Percentiles rank a stretch among this genome's conserved stretches.
Evolutionary conservation across 1,284 basidiomycete genomes (phyloP).

Genomic region (Porogramme epimiltina): DNA sequence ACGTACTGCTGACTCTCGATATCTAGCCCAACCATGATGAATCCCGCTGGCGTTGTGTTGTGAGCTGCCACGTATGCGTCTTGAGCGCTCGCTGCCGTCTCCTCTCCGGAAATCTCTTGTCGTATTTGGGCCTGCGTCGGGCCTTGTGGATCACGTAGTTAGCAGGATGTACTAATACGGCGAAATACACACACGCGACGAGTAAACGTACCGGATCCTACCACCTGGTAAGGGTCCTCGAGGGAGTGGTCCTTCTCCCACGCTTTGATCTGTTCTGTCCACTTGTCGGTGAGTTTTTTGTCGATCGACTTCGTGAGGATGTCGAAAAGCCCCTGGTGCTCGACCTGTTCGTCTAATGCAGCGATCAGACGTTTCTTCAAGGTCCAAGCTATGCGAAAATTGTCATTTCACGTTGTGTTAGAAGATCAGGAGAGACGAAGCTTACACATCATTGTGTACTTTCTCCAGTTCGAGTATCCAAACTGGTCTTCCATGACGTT

Average conservation of each 20-base stretch:
- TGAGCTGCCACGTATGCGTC: conserved; percentile 1
- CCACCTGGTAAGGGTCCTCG: conserved; percentile 5
- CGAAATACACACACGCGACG: background rate
- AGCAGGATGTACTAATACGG: background rate
- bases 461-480: conserved; percentile 31
- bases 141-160: background rate
- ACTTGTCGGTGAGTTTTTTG: background rate
- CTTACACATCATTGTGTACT: conserved; percentile 14
- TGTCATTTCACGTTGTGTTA: background rate
- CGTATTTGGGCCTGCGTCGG: conserved; percentile 5
- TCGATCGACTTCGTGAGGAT: background rate
- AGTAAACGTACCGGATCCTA: background rate
- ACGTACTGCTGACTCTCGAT: conserved; percentile 17
- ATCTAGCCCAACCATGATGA: conserved; percentile 14
- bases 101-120: background rate
- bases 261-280: background rate
- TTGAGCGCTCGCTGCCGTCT: background rate
- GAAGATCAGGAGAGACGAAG: background rate
- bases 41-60: conserved; percentile 1
- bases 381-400: background rate
- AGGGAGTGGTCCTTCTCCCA: conserved; percentile 8
- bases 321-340: background rate
- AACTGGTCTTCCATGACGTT: conserved; percentile 32
- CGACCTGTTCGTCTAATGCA: background rate
- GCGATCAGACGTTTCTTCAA: background rate